Evolutionary conservation across 2,329 filamentous ascomycete species (phyloP), one percentile per base, ranked within the genome.

Genomic region (Colletotrichum sp.): DNA sequence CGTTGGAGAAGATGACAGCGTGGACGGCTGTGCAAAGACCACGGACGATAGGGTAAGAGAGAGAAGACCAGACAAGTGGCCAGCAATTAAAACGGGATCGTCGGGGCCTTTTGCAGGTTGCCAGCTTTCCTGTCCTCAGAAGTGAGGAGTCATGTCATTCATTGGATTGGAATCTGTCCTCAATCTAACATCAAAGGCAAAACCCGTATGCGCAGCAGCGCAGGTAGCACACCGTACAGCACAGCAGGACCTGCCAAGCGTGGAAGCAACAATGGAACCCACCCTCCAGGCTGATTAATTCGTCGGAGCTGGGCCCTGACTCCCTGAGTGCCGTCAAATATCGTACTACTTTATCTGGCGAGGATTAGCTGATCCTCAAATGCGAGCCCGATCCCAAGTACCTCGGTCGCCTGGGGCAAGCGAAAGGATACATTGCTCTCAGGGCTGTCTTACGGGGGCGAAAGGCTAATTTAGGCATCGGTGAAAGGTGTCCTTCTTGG

Each of bases 401-500:
- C n/a, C 55, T 60, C 34, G 9, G 7, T 22, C 7, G 64, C 44
- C 28, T 36, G 48, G n/a, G 39, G 16, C 12, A n/a, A 8, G 39
- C 64, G 12, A 24, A 32, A 52, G 16, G 52, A 30, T 75, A 66
- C 64, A 22, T 73, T 2, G 15, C 34, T 30, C 15, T 39, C 55
- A 55, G 52, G 60, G 34, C 44, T 48, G 64, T 68, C 73, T 65
- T 60, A 22, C 69, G 18, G 68, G 57, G 64, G 59, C 44, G n/a
- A 52, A 69, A 55, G 34, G 63, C 44, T 34, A 60, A 55, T 66
- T 64, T 68, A 48, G 57, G 39, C 68, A 24, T 65, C 63, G 60
- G 36, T 78, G 72, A 76, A 77, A 78, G 73, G 72, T 78, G 77
- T 75, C 77, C 77, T 71, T 71, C 72, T 75, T 67, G 55, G 72